phyloP scores from a whole-genome alignment of 306 rosid species.

The Alnus rubra region DNA sequence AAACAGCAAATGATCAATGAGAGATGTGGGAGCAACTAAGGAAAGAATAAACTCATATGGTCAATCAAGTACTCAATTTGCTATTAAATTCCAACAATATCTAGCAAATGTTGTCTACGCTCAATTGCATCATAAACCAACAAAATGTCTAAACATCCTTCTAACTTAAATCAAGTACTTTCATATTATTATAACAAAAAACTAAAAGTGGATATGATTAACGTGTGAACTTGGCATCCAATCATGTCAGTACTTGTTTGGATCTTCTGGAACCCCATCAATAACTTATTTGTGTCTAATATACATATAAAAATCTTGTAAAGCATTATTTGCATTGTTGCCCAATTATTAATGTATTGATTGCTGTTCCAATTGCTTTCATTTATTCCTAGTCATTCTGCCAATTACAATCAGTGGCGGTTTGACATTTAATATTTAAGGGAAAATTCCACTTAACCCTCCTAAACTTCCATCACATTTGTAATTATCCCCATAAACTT shows the following conservation, averaged over 20 bases:
- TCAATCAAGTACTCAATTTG: background rate
- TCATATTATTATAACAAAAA: background rate
- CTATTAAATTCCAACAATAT: background rate
- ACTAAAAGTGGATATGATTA: background rate
- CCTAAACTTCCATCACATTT: too few relatives aligned
- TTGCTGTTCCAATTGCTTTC: background rate
- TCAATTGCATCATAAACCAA: background rate
- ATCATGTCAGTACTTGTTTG: background rate
- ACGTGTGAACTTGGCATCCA: background rate
- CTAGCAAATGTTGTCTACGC: background rate
- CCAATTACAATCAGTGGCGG: background rate
- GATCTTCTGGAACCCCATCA: too few relatives aligned
- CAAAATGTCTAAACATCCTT: background rate
- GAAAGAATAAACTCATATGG: background rate
- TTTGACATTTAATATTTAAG: background rate
- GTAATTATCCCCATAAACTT: too few relatives aligned
- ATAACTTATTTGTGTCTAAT: background rate
- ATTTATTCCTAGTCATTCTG: background rate
- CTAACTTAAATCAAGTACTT: background rate
- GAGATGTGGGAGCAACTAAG: background rate
- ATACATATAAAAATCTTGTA: background rate
- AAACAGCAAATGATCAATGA: background rate
- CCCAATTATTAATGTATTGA: background rate
- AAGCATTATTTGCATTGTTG: background rate
- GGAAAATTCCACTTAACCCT: too few relatives aligned